Conservation (phyloP, 441 rosid genomes). For the Gossypium schwendimanii region DNA sequence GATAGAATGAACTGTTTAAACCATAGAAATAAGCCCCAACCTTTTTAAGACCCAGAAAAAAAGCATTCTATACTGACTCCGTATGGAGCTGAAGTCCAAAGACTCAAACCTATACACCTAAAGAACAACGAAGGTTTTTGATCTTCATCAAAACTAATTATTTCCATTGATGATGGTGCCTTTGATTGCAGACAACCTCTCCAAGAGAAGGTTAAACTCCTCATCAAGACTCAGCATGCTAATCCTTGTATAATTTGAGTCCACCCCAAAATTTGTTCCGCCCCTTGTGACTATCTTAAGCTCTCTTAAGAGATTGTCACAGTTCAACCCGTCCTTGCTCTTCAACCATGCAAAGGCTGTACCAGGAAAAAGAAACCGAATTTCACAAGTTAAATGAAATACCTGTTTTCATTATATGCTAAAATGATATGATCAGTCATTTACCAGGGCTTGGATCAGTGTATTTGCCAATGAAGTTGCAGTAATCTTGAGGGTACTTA, state of each 20-base stretch:
- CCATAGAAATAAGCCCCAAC: neutral
- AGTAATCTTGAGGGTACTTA: slow-evolving; percentile 37
- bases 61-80: neutral
- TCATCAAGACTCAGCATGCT: slow-evolving; percentile 66
- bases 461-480: slow-evolving; percentile 45
- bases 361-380: neutral
- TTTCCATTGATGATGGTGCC: neutral
- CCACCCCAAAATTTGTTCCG: slow-evolving; percentile 55
- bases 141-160: neutral
- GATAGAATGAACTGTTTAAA: neutral
- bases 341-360: slow-evolving; percentile 82
- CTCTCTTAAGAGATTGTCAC: slow-evolving; percentile 33
- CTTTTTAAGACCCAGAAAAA: neutral
- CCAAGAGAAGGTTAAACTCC: slow-evolving; percentile 45
- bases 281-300: slow-evolving; percentile 46
- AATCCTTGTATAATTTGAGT: slow-evolving; percentile 39
- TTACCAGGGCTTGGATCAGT: slow-evolving; percentile 48
- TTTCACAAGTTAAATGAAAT: neutral
- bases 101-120: neutral
- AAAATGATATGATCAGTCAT: neutral
- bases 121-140: neutral
- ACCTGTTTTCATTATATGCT: neutral
- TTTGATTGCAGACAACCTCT: slow-evolving; percentile 49
- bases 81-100: neutral
- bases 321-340: slow-evolving; percentile 45